Base-by-base conservation (phyloP, 352 stramenopile genomes). In the Pythium pyrilobum region DNA sequence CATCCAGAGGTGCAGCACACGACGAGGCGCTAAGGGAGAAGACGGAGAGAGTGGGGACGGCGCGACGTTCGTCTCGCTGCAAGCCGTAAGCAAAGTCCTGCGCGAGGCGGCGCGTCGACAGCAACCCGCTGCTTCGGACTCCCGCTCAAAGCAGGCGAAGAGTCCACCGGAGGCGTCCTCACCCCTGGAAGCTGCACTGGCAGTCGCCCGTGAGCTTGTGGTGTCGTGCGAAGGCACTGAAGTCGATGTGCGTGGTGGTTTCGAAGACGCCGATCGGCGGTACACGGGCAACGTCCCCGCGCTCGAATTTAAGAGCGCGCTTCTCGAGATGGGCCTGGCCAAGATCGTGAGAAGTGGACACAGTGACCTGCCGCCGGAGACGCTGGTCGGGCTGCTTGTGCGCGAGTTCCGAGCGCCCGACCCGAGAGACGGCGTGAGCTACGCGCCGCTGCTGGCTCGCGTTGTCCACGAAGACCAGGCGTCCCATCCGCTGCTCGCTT, bases 231-330 rank as follows among this genome's bases (percentile, higher is more conserved):
- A 85, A 15, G 52, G 62, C 18, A 48, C 56, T 16, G 72, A 68
- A n/a, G 44, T 83, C 18, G 74, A 89, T 44, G 54, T 78, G 11
- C 69, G 72, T 15, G 63, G 59, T n/a, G 59, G 65, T n/a, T 72
- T 89, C 31, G 80, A 91, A 41, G 47, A 66, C 28, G 42, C 52
- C 28, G 80, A 91, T 28, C 37, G 24, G 7, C 44, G 45, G 4
- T 89, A 86, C 40, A 71, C 67, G 0, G 77, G 80, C 0, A 52
- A 39, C 21, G 50, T 87, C 16, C 52, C 59, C 11, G 74, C 70
- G 36, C 59, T 80, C 27, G 58, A 85, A 20, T 67, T 91, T 37
- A 89, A 89, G 55, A 56, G 72, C 12, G 64, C 66, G 11, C 29
- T 91, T 4, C 25, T 85, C 11, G 61, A 73, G 52, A 79, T 2